Evolutionary conservation across 106 monocot species (phyloP).

Genomic region (Apostasia shenzhenica): DNA sequence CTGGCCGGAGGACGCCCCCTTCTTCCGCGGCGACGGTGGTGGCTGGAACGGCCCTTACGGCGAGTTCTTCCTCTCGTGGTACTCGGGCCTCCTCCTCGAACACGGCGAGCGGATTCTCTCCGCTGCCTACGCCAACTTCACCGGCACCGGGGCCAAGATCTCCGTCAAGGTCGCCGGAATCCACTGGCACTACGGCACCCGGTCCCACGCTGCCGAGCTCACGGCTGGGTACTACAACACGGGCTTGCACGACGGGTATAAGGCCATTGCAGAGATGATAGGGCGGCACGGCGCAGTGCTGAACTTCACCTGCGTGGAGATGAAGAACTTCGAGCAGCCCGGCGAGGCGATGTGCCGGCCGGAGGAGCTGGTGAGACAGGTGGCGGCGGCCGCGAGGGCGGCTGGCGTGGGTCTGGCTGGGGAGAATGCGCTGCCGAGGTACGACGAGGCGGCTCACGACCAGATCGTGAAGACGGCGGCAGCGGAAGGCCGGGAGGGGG

Average conservation of each 20-base stretch:
- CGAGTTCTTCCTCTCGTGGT: conserved; percentile 91
- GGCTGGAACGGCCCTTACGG: conserved; percentile 70
- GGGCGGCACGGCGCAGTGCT: conserved; percentile 68
- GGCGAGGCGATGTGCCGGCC: conserved; percentile 69
- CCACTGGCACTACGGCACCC: conserved; percentile 94
- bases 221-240: conserved; percentile 98
- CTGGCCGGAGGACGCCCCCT: conserved; percentile 84
- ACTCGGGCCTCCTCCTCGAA: conserved; percentile 62
- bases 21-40: conserved; percentile 72
- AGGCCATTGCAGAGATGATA: conserved; percentile 62
- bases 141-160: conserved; percentile 33
- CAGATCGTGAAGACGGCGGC: conserved; percentile 46
- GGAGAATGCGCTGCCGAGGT: conserved; percentile 82
- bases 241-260: conserved; percentile 62
- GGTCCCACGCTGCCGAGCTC: conserved; percentile 81
- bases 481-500: conserved; percentile 7
- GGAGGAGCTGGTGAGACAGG: conserved; percentile 74
- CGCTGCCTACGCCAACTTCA: conserved; percentile 34
- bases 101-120: conserved; percentile 78
- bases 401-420: conserved; percentile 70
- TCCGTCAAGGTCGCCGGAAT: conserved; percentile 92
- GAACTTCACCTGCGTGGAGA: conserved; percentile 94
- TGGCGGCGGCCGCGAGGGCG: conserved; percentile 37
- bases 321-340: conserved; percentile 80
- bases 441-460: conserved; percentile 61